Percentiles rank a stretch among this genome's conserved stretches.
Evolutionary conservation across 2,329 filamentous ascomycete genomes (phyloP).

Genomic region (Fusarium sp.): DNA sequence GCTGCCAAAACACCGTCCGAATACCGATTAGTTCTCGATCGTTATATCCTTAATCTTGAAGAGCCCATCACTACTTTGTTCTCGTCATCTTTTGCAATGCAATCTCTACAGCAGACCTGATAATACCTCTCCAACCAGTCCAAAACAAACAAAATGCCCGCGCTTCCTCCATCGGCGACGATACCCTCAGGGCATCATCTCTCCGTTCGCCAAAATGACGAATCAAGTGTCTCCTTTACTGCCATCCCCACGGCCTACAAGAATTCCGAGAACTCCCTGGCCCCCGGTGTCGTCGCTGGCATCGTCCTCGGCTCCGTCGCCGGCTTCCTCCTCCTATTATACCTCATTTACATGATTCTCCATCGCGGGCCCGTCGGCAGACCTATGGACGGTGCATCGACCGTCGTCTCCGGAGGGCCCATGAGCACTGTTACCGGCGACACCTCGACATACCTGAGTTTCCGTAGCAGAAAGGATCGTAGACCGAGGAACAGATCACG

Average conservation of each 20-base stretch:
- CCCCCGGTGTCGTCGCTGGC: constrained; percentile 59
- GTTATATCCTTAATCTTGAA: background rate
- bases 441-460: constrained; percentile 43
- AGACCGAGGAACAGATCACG: constrained; percentile 27
- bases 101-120: background rate
- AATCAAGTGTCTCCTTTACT: constrained; percentile 43
- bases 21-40: background rate
- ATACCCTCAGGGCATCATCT: constrained; percentile 33
- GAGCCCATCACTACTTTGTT: background rate
- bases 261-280: constrained; percentile 55
- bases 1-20: background rate
- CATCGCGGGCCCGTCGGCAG: constrained; percentile 57
- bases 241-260: constrained; percentile 56
- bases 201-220: constrained; percentile 39
- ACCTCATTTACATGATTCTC: constrained; percentile 64
- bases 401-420: constrained; percentile 24
- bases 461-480: constrained; percentile 39
- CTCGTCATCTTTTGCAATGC: constrained; percentile 12
- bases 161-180: constrained; percentile 32
- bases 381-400: constrained; percentile 39
- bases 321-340: constrained; percentile 66
- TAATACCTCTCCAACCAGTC: background rate
- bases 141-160: constrained; percentile 29
- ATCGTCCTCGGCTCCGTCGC: constrained; percentile 62
- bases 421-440: constrained; percentile 44